Evolutionary conservation across 352 stramenopile genomes (phyloP), one percentile per base, ranked within the genome.

Genomic region (Phytophthora pinifolia): DNA sequence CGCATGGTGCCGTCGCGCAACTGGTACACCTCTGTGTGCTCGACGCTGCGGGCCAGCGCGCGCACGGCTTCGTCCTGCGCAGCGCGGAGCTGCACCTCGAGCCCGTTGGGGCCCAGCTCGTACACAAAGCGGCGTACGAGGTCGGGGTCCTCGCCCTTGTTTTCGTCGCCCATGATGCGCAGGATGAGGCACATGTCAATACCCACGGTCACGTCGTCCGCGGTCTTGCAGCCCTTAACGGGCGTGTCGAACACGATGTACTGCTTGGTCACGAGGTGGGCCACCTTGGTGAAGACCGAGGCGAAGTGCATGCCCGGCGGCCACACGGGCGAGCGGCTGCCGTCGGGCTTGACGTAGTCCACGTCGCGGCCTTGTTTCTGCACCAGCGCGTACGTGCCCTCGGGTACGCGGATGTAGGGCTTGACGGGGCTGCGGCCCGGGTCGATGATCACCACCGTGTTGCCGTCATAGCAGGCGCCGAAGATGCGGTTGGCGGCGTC

Each of bases 131-230:
- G 86, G 4, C 83, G 84, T 14, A 97, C 89, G 29, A 96, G 72
- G 13, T 70, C 59, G 0, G 86, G 86, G 56, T 97, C 79, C 65
- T 97, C 88, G 12, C 80, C 83, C 31, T 87, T 87, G n/a, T 59
- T 59, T 41, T 72, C 69, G 50, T 96, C 86, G 30, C 86, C 86
- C 83, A 95, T 96, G 69, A 97, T 95, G 15, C 87, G 81, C 2
- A 97, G 67, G 15, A 96, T 79, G n/a, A 96, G 69, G 34, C 79
- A 89, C 56, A 96, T 84, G 46, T 97, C 84, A 43, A 97, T 95
- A 22, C 70, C 51, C 7, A 96, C 84, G 0, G 81, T 94, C 20
- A 97, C 87, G 55, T 96, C 79, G 61, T 97, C 89, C 0, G 76
- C 74, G 1, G 89, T 96, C 68, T 94, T 94, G 70, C 87, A 96